These are phyloP conservation scores for Kazachstania kunashirensis DNA, from an alignment of 805 yeast species.

Conservation along the genomic window DNA sequence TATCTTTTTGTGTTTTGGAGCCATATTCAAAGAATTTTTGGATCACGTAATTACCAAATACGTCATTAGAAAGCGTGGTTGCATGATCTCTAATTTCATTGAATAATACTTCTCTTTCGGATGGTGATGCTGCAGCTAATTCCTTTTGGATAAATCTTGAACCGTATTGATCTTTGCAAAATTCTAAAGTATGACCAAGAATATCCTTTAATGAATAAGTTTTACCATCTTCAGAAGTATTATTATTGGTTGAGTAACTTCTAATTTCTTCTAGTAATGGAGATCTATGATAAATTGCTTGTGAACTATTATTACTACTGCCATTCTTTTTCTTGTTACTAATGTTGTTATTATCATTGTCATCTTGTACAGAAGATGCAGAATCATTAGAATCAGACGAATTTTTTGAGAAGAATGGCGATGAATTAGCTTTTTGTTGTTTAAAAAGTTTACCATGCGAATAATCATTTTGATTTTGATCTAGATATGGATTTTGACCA, in stretches of 20 bases:
- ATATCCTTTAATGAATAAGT: constrained; percentile 56
- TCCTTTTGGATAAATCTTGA: constrained; percentile 93
- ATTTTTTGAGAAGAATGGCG: constrained; percentile 7
- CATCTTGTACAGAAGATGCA: constrained; percentile 6
- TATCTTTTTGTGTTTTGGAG: constrained; percentile 52
- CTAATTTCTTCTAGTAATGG: constrained; percentile 82
- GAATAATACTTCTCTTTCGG: constrained; percentile 72
- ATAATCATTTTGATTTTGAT: constrained; percentile 3
- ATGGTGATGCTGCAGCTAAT: constrained; percentile 50
- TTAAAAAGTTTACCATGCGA: constrained; percentile 3
- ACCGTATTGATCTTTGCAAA: constrained; percentile 93
- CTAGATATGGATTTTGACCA: constrained; percentile 17
- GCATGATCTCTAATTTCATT: constrained; percentile 71
- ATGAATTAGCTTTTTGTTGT: neutral
- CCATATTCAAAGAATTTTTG: constrained; percentile 91
- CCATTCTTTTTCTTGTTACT: constrained; percentile 9
- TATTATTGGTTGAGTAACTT: constrained; percentile 5
- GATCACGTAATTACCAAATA: constrained; percentile 93
- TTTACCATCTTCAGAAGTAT: constrained; percentile 41
- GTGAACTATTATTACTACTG: constrained; percentile 16
- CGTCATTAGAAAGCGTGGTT: constrained; percentile 83
- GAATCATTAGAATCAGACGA: constrained; percentile 13
- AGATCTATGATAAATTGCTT: constrained; percentile 53
- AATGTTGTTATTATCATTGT: constrained; percentile 9
- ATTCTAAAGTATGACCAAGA: constrained; percentile 80